Conservation (phyloP, 768 basidiomycete genomes). For the Lentinus brumalis region DNA sequence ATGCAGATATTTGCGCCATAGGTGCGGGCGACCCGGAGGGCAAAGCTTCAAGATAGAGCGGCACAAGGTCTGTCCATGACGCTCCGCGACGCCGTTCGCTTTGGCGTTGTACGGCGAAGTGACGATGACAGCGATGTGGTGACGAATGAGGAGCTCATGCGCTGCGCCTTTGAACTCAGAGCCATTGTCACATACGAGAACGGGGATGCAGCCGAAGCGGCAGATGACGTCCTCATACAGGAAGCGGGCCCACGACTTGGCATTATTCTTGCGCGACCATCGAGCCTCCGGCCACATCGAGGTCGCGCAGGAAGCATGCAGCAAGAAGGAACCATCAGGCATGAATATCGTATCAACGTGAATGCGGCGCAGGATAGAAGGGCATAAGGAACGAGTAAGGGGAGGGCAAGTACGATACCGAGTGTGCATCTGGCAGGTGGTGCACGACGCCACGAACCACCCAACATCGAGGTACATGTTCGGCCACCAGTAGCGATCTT, state of each 20-base stretch:
- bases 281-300: neutral
- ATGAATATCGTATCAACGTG: conserved; percentile 35
- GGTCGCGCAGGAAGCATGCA: conserved; percentile 28
- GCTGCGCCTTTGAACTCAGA: conserved; percentile 33
- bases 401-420: conserved; percentile 18
- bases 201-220: conserved; percentile 23
- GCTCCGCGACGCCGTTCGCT: conserved; percentile 36
- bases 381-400: conserved; percentile 15
- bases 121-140: conserved; percentile 30
- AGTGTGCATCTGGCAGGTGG: conserved; percentile 34
- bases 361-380: conserved; percentile 24
- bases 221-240: neutral
- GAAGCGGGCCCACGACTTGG: neutral
- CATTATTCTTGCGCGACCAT: neutral
- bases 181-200: conserved; percentile 33
- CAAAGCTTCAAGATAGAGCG: conserved; percentile 25
- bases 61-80: conserved; percentile 29
- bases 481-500: conserved; percentile 21
- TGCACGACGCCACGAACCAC: conserved; percentile 36
- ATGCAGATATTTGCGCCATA: conserved; percentile 33
- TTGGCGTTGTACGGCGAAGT: conserved; percentile 33
- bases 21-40: conserved; percentile 7
- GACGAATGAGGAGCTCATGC: conserved; percentile 23
- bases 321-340: conserved; percentile 28
- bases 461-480: conserved; percentile 25